Conservation (phyloP, 208 protist species). For the Trypanosomatidae sp. region DNA sequence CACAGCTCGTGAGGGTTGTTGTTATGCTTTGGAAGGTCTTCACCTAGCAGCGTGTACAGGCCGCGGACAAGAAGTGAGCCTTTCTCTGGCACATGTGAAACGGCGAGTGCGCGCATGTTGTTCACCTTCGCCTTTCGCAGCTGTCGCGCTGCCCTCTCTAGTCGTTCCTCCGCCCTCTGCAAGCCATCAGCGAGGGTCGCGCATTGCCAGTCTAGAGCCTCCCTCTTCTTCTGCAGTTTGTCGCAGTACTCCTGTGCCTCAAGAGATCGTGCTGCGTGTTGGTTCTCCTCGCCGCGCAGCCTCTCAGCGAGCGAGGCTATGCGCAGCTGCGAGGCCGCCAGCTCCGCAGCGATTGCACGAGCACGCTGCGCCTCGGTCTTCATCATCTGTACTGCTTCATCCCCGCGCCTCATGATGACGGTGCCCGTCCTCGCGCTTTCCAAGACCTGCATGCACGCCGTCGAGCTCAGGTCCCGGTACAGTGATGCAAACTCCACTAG, state of each 20-base stretch:
- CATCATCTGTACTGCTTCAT: conserved; percentile 50
- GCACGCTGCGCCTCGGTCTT: conserved; percentile 32
- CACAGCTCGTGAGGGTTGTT: conserved; percentile 55
- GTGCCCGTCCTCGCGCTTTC: conserved; percentile 25
- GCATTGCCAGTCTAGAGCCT: background rate
- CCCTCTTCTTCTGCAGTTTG: conserved; percentile 18
- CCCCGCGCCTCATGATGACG: conserved; percentile 25
- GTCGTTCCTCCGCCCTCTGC: conserved; percentile 21
- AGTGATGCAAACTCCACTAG: conserved; percentile 18
- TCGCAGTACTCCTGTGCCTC: conserved; percentile 15
- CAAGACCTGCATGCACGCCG: conserved; percentile 18
- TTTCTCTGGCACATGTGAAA: conserved; percentile 40
- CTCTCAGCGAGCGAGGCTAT: conserved; percentile 24
- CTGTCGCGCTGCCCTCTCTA: conserved; percentile 29
- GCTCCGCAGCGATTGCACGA: conserved; percentile 36
- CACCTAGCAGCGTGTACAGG: conserved; percentile 56
- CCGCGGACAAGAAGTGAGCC: conserved; percentile 46
- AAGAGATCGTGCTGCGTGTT: conserved; percentile 19
- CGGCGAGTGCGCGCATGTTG: conserved; percentile 40
- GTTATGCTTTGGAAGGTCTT: conserved; percentile 50
- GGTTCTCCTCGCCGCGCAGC: conserved; percentile 21
- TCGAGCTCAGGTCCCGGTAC: conserved; percentile 22
- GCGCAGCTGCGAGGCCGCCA: conserved; percentile 31
- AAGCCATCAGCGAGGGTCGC: conserved; percentile 9
- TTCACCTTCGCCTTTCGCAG: conserved; percentile 38